Conservation (phyloP, 305 asterid genomes). For the Fraxinus xanthoxyloides region DNA sequence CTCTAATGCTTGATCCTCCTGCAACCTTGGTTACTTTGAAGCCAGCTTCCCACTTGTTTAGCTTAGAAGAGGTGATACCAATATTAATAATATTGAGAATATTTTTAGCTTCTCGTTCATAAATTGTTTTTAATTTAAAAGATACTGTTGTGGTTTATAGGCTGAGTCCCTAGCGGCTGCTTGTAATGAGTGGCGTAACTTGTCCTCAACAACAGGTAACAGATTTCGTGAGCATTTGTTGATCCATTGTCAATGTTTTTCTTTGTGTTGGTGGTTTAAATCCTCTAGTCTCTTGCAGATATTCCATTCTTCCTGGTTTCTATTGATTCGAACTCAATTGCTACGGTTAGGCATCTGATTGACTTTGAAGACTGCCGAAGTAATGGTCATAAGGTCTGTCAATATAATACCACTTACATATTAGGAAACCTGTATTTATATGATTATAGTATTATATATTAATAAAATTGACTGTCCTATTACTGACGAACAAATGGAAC, state of each 20-base stretch:
- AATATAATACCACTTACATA: neutral
- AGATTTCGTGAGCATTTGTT: constrained; percentile 13
- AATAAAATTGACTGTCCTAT: neutral
- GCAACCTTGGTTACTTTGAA: constrained; percentile 59
- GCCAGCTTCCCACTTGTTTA: constrained; percentile 75
- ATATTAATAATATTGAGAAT: constrained; percentile 19
- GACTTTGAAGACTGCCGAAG: constrained; percentile 46
- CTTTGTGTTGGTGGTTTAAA: constrained; percentile 22
- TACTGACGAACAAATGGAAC: neutral
- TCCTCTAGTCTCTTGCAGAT: constrained; percentile 25
- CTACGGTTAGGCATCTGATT: constrained; percentile 31
- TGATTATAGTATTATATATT: neutral
- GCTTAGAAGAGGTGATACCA: constrained; percentile 58
- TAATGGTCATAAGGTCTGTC: constrained; percentile 64
- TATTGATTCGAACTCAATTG: constrained; percentile 28
- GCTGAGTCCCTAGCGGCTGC: constrained; percentile 57
- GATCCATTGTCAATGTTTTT: constrained; percentile 16
- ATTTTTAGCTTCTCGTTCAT: neutral
- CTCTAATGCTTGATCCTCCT: constrained; percentile 80
- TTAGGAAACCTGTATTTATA: neutral
- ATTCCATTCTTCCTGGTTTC: constrained; percentile 43
- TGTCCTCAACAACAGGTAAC: constrained; percentile 67
- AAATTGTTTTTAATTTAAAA: constrained; percentile 12
- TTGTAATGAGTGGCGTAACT: constrained; percentile 80
- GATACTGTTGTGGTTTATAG: constrained; percentile 34